These are phyloP conservation scores for Claviceps citrina DNA, from an alignment of 2,329 filamentous ascomycete species.

Conservation along the genomic window DNA sequence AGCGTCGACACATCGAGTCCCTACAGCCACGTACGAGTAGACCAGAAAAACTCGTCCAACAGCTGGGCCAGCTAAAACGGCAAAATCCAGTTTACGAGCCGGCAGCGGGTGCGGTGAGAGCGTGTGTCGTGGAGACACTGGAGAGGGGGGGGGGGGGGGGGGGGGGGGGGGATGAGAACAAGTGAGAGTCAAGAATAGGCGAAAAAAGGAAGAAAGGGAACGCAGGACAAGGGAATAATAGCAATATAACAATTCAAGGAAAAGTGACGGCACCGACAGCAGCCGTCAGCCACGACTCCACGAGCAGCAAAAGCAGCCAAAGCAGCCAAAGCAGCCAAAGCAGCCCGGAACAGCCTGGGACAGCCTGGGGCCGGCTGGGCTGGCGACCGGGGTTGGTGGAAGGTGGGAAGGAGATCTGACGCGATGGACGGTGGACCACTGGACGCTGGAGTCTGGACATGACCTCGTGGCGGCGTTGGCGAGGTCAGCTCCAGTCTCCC, in stretches of 20 bases:
- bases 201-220: not conserved
- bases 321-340: too few species aligned
- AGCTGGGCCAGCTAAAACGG: slow-evolving; percentile 1
- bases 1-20: slow-evolving; percentile 22
- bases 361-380: slow-evolving; percentile 2
- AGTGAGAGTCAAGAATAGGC: slow-evolving; percentile 1
- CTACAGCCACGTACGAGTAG: too few species aligned
- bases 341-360: slow-evolving; percentile 3
- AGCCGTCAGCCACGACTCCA: slow-evolving; percentile 9
- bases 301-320: too few species aligned
- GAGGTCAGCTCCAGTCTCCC: too few species aligned
- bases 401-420: slow-evolving; percentile 20
- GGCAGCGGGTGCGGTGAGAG: not conserved
- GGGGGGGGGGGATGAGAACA: not conserved
- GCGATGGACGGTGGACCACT: too few species aligned
- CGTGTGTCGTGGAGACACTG: not conserved
- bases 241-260: slow-evolving; percentile 7
- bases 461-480: slow-evolving; percentile 21
- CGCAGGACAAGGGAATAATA: slow-evolving; percentile 6
- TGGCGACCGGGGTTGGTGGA: slow-evolving; percentile 8
- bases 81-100: slow-evolving; percentile 5
- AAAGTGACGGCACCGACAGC: slow-evolving; percentile 7
- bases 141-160: not conserved
- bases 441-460: too few species aligned
- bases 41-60: slow-evolving; percentile 7